Base-by-base conservation (phyloP, 1,139 yeast genomes). In the Saccharomycopsis phalli region DNA sequence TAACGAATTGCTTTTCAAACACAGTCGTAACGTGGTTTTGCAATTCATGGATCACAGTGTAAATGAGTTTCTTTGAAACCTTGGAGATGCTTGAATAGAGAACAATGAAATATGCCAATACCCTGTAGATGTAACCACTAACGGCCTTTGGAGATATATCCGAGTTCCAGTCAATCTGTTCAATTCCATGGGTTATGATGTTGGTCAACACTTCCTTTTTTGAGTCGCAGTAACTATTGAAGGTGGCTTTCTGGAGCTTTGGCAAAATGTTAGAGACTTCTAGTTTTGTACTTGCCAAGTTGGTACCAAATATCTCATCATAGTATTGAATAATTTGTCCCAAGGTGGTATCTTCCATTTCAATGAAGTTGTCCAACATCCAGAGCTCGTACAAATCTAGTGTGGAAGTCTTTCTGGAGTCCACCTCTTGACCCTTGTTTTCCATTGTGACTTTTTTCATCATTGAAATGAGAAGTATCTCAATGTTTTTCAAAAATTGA, bases 331-430 rank as follows among this genome's bases (percentile, higher is more conserved):
- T 53, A 16, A 76, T 54, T n/a, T 56, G 51, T 0, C 81, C 76
- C 23, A 77, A 57, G 1, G 69, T 60, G 10, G 49, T 51, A 16
- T 60, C 61, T 31, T 70, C 61, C 22, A 80, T 55, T 29, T 64
- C 65, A 41, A 66, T 67, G 41, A 79, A 55, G 50, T 79, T 77
- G 41, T 74, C 68, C 37, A 78, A 55, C 0, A 77, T 66, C 36
- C 65, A 51, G 19, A 65, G 54, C 17, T 68, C 65, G 34, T 43
- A 40, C 19, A 45, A 25, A 31, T 45, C 48, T 14, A 22, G 42
- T 32, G 46, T 58, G 51, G 17, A 57, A 49, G 19, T 44, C 37
- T 18, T 35, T 13, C 11, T 10, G 26, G 54, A 25, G 1, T 58
- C 34, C 25, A 18, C 14, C 22, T 18, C 19, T 17, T 20, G 25